These are phyloP conservation scores for Durusdinium trenchii DNA, from an alignment of 73 alveolate genomes.

Conservation along the genomic window DNA sequence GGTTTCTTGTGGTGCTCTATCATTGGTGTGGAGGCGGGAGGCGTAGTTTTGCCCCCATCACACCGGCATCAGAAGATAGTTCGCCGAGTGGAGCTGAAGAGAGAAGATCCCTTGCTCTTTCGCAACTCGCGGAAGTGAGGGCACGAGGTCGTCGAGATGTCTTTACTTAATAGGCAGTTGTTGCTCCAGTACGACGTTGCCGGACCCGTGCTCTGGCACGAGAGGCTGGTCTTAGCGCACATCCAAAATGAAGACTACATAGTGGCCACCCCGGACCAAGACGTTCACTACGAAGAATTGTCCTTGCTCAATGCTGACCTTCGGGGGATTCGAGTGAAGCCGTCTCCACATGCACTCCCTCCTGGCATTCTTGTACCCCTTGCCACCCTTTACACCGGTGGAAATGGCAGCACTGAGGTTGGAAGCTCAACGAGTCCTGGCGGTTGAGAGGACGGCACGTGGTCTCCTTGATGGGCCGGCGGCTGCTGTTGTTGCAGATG, in stretches of 20 bases:
- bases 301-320: not conserved
- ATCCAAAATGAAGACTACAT: not conserved
- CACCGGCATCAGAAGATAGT: not conserved
- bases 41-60: not conserved
- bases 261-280: conserved; percentile 30
- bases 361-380: not conserved
- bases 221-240: not conserved
- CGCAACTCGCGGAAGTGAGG: not conserved
- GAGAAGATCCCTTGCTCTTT: not conserved
- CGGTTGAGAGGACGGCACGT: not conserved
- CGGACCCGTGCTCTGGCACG: not conserved
- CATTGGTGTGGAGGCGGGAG: not conserved
- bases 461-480: not conserved
- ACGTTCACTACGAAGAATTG: conserved; percentile 3
- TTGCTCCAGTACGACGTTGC: not conserved
- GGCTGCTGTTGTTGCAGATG: not conserved
- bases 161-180: not conserved
- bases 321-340: not conserved
- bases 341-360: not conserved
- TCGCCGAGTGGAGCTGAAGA: not conserved
- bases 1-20: not conserved
- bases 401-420: not conserved
- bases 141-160: not conserved
- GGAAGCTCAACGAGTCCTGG: not conserved
- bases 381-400: not conserved